These are phyloP conservation scores for Vaccinium corymbosum DNA, from an alignment of 148 eudicot species.

Conservation along the genomic window DNA sequence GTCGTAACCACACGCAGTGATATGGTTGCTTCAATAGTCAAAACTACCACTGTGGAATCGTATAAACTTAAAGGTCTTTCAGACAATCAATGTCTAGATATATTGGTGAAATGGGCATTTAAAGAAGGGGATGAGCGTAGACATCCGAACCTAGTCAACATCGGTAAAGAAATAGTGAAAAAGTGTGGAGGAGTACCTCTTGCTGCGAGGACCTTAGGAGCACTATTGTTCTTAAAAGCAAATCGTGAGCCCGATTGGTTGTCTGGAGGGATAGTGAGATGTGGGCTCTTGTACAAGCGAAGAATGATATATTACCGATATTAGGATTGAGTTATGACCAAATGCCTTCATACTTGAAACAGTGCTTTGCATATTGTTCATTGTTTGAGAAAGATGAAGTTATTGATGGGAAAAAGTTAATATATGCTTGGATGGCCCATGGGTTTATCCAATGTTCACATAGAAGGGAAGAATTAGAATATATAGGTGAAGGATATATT, in stretches of 20 bases:
- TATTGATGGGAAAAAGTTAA: neutral
- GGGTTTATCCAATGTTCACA: neutral
- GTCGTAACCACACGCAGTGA: slow-evolving; percentile 26
- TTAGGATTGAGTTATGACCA: neutral
- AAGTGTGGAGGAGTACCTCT: slow-evolving; percentile 30
- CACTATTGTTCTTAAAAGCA: neutral
- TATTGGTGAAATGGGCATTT: slow-evolving; percentile 27
- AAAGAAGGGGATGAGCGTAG: neutral
- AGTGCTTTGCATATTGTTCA: neutral
- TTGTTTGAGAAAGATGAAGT: neutral
- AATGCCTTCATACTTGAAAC: neutral
- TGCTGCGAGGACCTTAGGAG: slow-evolving; percentile 13
- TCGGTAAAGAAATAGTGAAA: slow-evolving; percentile 22
- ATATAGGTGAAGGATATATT: neutral
- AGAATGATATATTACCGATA: neutral
- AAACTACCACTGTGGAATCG: neutral
- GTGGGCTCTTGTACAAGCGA: neutral
- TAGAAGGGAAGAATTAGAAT: neutral
- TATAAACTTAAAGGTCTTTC: slow-evolving; percentile 12
- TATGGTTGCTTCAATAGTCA: slow-evolving; percentile 15
- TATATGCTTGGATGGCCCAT: neutral
- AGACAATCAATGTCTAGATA: slow-evolving; percentile 13
- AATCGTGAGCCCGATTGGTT: slow-evolving; percentile 8
- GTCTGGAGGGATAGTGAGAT: neutral
- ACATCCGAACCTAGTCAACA: slow-evolving; percentile 1